These are phyloP conservation scores for Glutinoglossum americanum DNA, from an alignment of 495 filamentous ascomycete genomes.

Conservation along the genomic window DNA sequence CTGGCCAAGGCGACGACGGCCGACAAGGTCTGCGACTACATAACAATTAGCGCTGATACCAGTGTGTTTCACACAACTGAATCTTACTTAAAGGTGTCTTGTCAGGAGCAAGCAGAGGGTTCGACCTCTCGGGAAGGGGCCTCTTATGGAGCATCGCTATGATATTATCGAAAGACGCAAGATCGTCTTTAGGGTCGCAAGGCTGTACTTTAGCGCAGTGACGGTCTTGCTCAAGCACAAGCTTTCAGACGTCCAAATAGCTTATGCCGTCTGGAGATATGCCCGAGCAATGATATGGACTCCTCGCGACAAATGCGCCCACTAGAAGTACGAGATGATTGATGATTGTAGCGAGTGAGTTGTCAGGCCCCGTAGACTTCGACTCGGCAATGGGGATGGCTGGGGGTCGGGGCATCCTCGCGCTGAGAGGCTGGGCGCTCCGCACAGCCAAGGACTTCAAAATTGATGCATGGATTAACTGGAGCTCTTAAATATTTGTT, in stretches of 20 bases:
- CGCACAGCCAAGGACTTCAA: neutral
- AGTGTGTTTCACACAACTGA: conserved; percentile 4
- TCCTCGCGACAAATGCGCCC: neutral
- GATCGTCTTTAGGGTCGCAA: neutral
- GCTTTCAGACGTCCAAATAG: neutral
- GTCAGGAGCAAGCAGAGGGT: conserved; percentile 59
- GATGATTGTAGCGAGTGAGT: conserved; percentile 3
- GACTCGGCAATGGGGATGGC: neutral
- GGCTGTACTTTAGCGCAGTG: neutral
- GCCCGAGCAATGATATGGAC: neutral
- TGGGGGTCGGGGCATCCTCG: neutral
- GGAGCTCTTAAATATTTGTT: neutral
- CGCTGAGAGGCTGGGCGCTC: neutral
- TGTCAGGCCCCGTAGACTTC: neutral
- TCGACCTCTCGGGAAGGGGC: conserved; percentile 43
- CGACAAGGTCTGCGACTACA: conserved; percentile 61
- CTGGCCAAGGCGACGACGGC: conserved; percentile 72
- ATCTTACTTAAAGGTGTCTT: conserved; percentile 40
- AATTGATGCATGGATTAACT: neutral
- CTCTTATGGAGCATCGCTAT: conserved; percentile 34
- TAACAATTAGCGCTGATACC: conserved; percentile 8
- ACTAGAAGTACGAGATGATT: neutral
- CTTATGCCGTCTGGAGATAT: neutral
- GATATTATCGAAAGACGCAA: neutral
- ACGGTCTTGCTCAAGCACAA: neutral